phyloP scores from a whole-genome alignment of 2,329 filamentous ascomycete species.

The Epichloe typhina region DNA sequence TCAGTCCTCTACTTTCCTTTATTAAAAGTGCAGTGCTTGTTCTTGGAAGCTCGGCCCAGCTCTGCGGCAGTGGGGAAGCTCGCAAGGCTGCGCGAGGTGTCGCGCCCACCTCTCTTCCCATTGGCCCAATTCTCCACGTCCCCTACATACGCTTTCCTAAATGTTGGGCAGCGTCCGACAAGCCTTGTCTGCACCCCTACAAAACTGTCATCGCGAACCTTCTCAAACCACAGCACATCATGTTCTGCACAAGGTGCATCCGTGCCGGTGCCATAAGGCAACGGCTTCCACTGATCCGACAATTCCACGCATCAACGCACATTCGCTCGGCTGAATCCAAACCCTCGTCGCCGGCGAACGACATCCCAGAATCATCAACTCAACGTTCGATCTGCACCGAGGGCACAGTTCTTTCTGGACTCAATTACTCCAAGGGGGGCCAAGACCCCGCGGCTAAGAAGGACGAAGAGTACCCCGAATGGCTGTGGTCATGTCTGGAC shows the following conservation, averaged over 20 bases:
- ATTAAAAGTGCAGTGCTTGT: too few relatives aligned
- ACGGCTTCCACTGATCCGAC: conserved; percentile 18
- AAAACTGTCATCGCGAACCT: neutral
- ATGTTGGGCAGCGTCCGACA: conserved; percentile 1
- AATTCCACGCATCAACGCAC: conserved; percentile 27
- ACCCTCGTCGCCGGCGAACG: conserved; percentile 22
- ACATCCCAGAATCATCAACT: conserved; percentile 17
- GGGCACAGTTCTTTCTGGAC: conserved; percentile 57
- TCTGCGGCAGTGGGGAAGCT: neutral
- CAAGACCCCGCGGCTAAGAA: conserved; percentile 59
- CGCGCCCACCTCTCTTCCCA: neutral
- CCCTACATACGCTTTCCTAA: neutral
- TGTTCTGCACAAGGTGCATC: conserved; percentile 36
- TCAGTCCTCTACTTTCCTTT: too few relatives aligned
- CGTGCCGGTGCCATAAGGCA: conserved; percentile 25
- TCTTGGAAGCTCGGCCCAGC: too few relatives aligned
- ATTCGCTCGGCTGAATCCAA: conserved; percentile 24
- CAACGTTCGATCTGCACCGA: conserved; percentile 42
- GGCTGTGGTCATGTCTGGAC: conserved; percentile 65
- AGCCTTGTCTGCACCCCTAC: conserved; percentile 1
- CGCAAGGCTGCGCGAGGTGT: neutral
- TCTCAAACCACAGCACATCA: conserved; percentile 11
- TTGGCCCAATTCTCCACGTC: conserved; percentile 2
- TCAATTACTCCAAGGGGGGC: conserved; percentile 66
- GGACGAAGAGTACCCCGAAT: conserved; percentile 66